Percentiles rank a stretch among this genome's conserved stretches.
Evolutionary conservation across 2,329 filamentous ascomycete species (phyloP).

Genomic region (Phialophora tarda): DNA sequence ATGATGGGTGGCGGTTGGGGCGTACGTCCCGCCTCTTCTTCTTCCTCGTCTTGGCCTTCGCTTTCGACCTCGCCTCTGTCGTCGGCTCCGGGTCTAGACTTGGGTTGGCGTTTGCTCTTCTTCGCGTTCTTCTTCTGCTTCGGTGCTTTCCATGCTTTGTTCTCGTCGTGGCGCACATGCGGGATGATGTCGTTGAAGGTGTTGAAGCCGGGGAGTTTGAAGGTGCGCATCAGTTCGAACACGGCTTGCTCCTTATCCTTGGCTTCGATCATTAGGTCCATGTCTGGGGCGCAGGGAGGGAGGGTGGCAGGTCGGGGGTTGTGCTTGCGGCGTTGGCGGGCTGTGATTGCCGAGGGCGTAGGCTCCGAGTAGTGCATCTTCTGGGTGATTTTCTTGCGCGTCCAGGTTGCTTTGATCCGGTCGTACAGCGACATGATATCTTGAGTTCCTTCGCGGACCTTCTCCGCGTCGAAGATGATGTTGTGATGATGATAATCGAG

Average conservation of each 20-base stretch:
- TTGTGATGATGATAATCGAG: constrained; percentile 97
- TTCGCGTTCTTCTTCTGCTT: constrained; percentile 49
- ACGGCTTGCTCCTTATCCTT: constrained; percentile 98
- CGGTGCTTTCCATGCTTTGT: constrained; percentile 60
- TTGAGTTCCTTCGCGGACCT: constrained; percentile 80
- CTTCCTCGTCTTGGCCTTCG: constrained; percentile 49
- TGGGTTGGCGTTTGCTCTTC: constrained; percentile 45
- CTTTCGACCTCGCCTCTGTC: constrained; percentile 46
- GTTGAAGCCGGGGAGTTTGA: constrained; percentile 80
- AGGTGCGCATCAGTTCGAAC: constrained; percentile 89
- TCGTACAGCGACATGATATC: constrained; percentile 78
- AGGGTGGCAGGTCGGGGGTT: constrained; percentile 77
- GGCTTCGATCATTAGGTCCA: constrained; percentile 99
- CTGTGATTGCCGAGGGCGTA: constrained; percentile 75
- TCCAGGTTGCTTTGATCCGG: constrained; percentile 83
- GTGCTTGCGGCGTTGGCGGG: constrained; percentile 81
- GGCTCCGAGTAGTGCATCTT: constrained; percentile 98
- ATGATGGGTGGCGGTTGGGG: constrained; percentile 55
- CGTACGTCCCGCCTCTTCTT: constrained; percentile 46
- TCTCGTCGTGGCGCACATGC: constrained; percentile 76
- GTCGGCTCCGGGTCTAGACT: constrained; percentile 44
- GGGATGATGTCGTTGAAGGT: constrained; percentile 78
- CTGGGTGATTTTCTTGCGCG: constrained; percentile 79
- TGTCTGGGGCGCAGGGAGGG: constrained; percentile 78
- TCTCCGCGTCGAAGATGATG: constrained; percentile 77